These are phyloP conservation scores for Pleurotus ostreatus DNA, from an alignment of 768 basidiomycete genomes.

Conservation along the genomic window DNA sequence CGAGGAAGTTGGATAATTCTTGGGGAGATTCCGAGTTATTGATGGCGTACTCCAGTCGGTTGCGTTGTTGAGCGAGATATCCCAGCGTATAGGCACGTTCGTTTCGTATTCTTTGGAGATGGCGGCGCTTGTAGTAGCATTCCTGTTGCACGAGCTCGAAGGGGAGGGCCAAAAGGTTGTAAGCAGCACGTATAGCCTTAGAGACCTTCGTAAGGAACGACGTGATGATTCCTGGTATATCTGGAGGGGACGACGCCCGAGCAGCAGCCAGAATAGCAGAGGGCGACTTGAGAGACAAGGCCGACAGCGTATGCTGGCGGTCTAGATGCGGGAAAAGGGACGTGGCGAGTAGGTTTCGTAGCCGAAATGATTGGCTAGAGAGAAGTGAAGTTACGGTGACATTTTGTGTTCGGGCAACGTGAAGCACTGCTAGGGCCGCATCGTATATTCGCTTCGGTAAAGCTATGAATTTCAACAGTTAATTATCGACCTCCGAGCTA, in stretches of 20 bases:
- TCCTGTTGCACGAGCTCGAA: conserved; percentile 65
- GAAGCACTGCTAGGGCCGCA: conserved; percentile 33
- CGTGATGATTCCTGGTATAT: conserved; percentile 18
- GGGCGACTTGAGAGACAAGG: conserved; percentile 9
- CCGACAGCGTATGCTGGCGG: conserved; percentile 11
- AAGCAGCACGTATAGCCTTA: conserved; percentile 16
- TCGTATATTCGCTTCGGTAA: conserved; percentile 38
- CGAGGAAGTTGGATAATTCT: conserved; percentile 15
- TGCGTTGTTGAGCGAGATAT: conserved; percentile 50
- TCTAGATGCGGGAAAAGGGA: conserved; percentile 67
- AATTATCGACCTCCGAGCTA: not conserved
- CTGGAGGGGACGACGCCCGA: conserved; percentile 9
- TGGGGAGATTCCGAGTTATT: conserved; percentile 13
- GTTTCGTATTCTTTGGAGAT: conserved; percentile 62
- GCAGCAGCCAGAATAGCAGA: conserved; percentile 13
- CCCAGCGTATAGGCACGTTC: conserved; percentile 68
- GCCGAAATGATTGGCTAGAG: conserved; percentile 41
- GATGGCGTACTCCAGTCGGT: conserved; percentile 33
- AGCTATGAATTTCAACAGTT: conserved; percentile 25
- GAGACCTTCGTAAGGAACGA: conserved; percentile 11
- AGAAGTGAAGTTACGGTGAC: conserved; percentile 45
- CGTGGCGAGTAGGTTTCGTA: conserved; percentile 43
- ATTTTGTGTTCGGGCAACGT: conserved; percentile 36
- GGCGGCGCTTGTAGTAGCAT: conserved; percentile 53
- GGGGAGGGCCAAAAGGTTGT: conserved; percentile 42